Evolutionary conservation across 2,329 filamentous ascomycete species (phyloP).

Genomic region (Trichoderma harzianum): DNA sequence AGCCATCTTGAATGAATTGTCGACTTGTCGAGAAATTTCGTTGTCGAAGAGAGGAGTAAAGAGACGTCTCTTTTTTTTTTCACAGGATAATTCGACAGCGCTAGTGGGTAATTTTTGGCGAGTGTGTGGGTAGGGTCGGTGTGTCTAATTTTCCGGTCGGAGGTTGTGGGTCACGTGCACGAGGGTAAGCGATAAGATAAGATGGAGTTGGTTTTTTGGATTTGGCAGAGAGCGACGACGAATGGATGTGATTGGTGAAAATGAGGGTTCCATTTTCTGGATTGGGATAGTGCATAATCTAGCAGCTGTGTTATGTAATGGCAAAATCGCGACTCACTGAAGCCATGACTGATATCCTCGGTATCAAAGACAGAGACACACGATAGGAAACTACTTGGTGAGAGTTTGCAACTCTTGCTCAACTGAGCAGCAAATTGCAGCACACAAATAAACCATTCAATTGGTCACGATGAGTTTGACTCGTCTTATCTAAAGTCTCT

Average conservation of each 20-base stretch:
- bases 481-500: not conserved
- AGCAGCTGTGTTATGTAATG: not conserved
- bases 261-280: not conserved
- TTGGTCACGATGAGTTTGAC: not conserved
- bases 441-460: not conserved
- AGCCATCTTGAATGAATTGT: slow-evolving; percentile 47
- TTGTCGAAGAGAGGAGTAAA: slow-evolving; percentile 23
- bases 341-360: not conserved
- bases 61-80: slow-evolving; percentile 9
- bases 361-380: not conserved
- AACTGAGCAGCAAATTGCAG: not conserved
- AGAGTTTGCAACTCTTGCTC: not conserved
- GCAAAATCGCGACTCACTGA: too few species aligned
- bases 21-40: slow-evolving; percentile 18
- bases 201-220: not conserved
- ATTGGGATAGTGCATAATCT: not conserved
- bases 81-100: not conserved
- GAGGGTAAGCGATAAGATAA: slow-evolving; percentile 24
- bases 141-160: slow-evolving; percentile 20
- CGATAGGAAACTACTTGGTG: not conserved
- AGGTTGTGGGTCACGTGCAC: slow-evolving; percentile 32
- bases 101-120: slow-evolving; percentile 21
- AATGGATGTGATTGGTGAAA: not conserved
- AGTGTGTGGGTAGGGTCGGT: slow-evolving; percentile 19
- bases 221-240: not conserved